phyloP scores from a whole-genome alignment of 1,284 basidiomycete genomes.

The Wallemia mellicola region DNA sequence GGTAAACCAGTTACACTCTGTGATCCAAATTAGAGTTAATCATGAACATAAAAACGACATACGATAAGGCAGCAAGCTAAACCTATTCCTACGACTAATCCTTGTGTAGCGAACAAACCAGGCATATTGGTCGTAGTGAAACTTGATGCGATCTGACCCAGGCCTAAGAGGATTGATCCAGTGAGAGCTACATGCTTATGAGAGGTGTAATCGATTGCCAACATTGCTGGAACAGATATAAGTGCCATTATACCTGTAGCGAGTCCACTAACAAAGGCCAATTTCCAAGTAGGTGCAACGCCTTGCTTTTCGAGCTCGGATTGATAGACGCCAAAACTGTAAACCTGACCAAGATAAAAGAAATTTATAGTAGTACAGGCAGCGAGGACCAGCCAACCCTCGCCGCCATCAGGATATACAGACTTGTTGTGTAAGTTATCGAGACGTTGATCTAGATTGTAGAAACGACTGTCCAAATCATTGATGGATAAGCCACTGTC shows the following conservation, averaged over 20 bases:
- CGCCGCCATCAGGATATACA: background rate
- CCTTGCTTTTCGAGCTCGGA: background rate
- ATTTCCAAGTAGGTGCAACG: background rate
- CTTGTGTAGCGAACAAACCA: background rate
- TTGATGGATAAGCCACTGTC: background rate
- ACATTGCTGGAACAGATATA: background rate
- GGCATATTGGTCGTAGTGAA: background rate
- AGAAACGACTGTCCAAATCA: background rate
- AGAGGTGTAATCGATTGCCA: background rate
- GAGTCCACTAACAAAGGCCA: background rate
- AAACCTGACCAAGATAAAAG: background rate
- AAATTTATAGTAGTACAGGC: background rate
- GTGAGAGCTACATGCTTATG: background rate
- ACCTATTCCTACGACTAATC: background rate
- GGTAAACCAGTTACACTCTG: background rate
- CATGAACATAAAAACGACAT: background rate
- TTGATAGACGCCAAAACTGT: background rate
- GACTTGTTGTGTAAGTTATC: background rate
- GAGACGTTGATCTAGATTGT: background rate
- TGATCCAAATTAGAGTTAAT: background rate
- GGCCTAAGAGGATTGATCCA: background rate
- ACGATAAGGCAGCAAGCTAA: background rate
- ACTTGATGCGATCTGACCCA: background rate
- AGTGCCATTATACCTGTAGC: background rate
- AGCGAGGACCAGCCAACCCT: background rate